phyloP scores from a whole-genome alignment of 768 basidiomycete species.

The Termitomyces sp. region DNA sequence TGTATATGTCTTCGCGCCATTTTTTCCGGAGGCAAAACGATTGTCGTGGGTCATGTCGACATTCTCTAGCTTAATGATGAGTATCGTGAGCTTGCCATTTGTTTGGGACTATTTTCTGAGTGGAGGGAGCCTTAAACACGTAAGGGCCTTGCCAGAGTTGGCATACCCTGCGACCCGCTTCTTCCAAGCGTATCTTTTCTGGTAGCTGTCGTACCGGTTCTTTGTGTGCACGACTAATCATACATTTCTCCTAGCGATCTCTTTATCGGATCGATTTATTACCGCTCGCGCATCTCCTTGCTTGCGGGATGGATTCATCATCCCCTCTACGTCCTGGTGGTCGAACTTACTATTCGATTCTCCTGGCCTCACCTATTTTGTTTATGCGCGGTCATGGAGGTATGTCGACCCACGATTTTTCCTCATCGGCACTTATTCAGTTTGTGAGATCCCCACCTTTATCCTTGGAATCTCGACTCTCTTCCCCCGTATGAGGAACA shows the following conservation, averaged over 20 bases:
- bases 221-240: not conserved
- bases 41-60: slow-evolving; percentile 17
- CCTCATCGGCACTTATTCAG: slow-evolving; percentile 22
- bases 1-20: not conserved
- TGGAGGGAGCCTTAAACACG: slow-evolving; percentile 4
- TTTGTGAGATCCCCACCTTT: slow-evolving; percentile 45
- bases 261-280: slow-evolving; percentile 38
- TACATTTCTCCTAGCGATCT: slow-evolving; percentile 31
- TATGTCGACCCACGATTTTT: slow-evolving; percentile 6
- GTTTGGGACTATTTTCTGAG: slow-evolving; percentile 1
- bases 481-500: slow-evolving; percentile 37
- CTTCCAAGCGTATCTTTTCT: slow-evolving; percentile 6
- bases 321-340: slow-evolving; percentile 9
- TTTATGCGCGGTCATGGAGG: slow-evolving; percentile 45
- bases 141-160: not conserved
- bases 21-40: not conserved
- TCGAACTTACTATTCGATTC: slow-evolving; percentile 19
- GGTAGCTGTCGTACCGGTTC: not conserved
- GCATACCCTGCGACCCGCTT: slow-evolving; percentile 1
- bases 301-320: slow-evolving; percentile 14
- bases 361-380: slow-evolving; percentile 35
- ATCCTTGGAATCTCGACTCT: slow-evolving; percentile 43
- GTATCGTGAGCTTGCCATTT: slow-evolving; percentile 2
- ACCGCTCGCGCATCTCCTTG: slow-evolving; percentile 30
- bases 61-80: slow-evolving; percentile 8